Base-by-base conservation (phyloP, 2,329 filamentous ascomycete genomes). In the Cercospora nicotianae region DNA sequence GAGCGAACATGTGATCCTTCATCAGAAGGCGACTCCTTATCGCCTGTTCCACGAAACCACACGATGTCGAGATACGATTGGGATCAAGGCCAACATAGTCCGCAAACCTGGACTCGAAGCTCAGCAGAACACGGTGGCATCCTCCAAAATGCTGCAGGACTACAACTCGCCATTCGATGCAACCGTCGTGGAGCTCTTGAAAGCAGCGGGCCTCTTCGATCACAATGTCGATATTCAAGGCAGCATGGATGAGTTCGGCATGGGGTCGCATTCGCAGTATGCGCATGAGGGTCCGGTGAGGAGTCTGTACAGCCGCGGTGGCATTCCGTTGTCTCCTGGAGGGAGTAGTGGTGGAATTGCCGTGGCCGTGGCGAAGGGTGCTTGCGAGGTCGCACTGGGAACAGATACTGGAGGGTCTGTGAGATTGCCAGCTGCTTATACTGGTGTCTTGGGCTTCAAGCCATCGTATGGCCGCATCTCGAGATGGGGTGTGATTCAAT, bases 321-420 rank as follows among this genome's bases (percentile, higher is more conserved):
- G 71, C 23, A 61, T 67, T 4, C 33, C 79, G 23, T 78, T 87
- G 28, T 95, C 93, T 0, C 90, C 91, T 0, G 94, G 94, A 42
- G 94, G 94, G 31, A 97, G 94, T 78, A 98, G 94, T 3, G 95
- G 95, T 51, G 95, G 95, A 18, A 97, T 94, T 78, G 95, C 95
- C 3, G 87, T 96, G 9, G 92, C 93, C 13, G 92, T 98, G 42
- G 88, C 87, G 20, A 83, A 85, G 0, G 86, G 86, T 5, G 84
- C 89, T 75, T 88, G 86, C 72, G 84, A 85, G 82, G 84, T 84
- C 81, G 93, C 93, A 7, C 81, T 99, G 30, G 95, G 95, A 18
- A 98, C 95, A 20, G 95, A 99, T 77, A 99, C 94, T 0, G 94
- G 94, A 71, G 94, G 94, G 13, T 96, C 92, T 1, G 90, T 97